phyloP scores from a whole-genome alignment of 2,329 filamentous ascomycete genomes.

The Helicocarpus griseus region DNA sequence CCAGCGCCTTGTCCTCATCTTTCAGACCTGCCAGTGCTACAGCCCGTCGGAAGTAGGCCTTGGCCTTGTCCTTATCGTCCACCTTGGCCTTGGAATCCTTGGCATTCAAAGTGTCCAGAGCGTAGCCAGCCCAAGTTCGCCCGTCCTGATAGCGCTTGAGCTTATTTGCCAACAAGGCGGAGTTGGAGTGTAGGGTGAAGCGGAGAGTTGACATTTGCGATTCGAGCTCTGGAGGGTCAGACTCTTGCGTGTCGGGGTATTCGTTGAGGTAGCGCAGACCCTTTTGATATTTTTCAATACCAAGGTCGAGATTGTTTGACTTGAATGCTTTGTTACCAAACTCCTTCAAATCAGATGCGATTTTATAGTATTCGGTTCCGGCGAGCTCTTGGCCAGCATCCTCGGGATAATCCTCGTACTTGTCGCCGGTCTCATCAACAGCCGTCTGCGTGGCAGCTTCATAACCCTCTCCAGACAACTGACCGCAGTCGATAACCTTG shows the following conservation, averaged over 20 bases:
- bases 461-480: slow-evolving; percentile 65
- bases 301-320: slow-evolving; percentile 56
- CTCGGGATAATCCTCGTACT: slow-evolving; percentile 92
- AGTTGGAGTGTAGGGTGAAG: slow-evolving; percentile 81
- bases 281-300: slow-evolving; percentile 89
- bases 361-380: slow-evolving; percentile 61
- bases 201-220: slow-evolving; percentile 62
- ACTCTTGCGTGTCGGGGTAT: slow-evolving; percentile 60
- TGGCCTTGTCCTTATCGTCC: slow-evolving; percentile 72
- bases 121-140: slow-evolving; percentile 59
- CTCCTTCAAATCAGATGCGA: slow-evolving; percentile 77
- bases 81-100: slow-evolving; percentile 51
- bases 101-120: slow-evolving; percentile 55
- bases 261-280: slow-evolving; percentile 81
- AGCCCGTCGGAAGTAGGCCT: slow-evolving; percentile 77
- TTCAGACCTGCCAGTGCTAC: slow-evolving; percentile 65
- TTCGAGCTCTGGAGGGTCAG: slow-evolving; percentile 59
- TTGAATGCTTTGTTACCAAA: slow-evolving; percentile 94
- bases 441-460: slow-evolving; percentile 56
- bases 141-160: slow-evolving; percentile 61
- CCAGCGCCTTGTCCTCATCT: slow-evolving; percentile 73
- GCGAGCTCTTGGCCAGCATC: slow-evolving; percentile 58
- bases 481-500: slow-evolving; percentile 72
- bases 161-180: slow-evolving; percentile 77
- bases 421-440: slow-evolving; percentile 74